Evolutionary conservation across 768 basidiomycete genomes (phyloP).

Genomic region (Tricholoma hemisulphureum): DNA sequence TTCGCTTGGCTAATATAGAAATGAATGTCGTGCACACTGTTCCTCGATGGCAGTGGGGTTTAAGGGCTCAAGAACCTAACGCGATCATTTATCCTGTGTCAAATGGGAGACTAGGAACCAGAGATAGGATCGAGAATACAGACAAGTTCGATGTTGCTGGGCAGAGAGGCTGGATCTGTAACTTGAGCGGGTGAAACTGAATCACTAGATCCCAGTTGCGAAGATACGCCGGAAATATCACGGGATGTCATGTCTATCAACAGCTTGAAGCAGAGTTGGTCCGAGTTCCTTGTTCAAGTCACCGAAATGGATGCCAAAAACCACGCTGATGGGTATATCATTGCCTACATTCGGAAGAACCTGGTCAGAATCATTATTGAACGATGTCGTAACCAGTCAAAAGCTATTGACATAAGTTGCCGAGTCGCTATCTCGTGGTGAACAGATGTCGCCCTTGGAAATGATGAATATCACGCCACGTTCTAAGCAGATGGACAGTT

Average conservation of each 20-base stretch:
- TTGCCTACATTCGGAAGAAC: too few species aligned
- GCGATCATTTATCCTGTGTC: neutral
- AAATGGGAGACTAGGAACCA: neutral
- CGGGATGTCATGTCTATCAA: neutral
- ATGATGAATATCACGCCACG: too few species aligned
- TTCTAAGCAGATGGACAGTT: too few species aligned
- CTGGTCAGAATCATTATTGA: too few species aligned
- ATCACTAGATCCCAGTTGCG: neutral
- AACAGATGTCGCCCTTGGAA: too few species aligned
- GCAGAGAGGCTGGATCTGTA: neutral
- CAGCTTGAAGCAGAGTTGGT: neutral
- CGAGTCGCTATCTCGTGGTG: too few species aligned
- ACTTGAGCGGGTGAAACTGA: neutral
- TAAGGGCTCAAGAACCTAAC: neutral
- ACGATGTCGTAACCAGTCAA: neutral
- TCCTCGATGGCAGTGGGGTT: neutral
- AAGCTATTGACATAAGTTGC: too few species aligned
- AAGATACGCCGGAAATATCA: neutral
- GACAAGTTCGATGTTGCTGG: neutral
- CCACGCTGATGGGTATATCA: slow-evolving; percentile 7
- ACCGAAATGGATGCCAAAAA: neutral
- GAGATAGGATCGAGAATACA: neutral
- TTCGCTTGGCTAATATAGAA: neutral
- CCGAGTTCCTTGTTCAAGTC: neutral
- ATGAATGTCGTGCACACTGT: neutral